These are phyloP conservation scores for Nannochloris sp. DNA, from an alignment of 139 green algal species.

Conservation along the genomic window DNA sequence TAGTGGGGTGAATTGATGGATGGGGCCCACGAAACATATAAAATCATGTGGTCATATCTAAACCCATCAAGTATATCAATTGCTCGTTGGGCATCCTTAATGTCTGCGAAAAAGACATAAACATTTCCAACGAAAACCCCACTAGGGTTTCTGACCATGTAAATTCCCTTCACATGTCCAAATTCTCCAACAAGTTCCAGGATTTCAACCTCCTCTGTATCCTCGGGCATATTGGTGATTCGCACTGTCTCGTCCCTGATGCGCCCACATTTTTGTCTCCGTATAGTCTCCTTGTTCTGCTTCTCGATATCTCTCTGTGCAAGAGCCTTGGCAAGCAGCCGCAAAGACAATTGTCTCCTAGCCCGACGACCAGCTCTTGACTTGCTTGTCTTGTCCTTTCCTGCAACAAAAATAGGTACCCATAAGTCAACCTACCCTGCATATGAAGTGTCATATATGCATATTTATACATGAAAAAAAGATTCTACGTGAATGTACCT, in stretches of 20 bases:
- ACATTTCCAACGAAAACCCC: constrained; percentile 86
- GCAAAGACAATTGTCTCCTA: not conserved
- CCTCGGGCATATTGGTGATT: constrained; percentile 95
- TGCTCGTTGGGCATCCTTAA: constrained; percentile 76
- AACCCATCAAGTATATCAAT: constrained; percentile 89
- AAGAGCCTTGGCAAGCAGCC: too few species aligned
- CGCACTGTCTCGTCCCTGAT: constrained; percentile 82
- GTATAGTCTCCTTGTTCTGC: constrained; percentile 17
- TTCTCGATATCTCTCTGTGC: constrained; percentile 26
- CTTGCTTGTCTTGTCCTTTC: not conserved
- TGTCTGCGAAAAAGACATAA: constrained; percentile 92
- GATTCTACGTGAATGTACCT: too few species aligned
- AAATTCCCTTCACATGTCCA: constrained; percentile 82
- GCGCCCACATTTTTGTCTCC: constrained; percentile 15
- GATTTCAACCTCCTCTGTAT: constrained; percentile 85
- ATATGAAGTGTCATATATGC: too few species aligned
- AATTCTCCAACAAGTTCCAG: constrained; percentile 92
- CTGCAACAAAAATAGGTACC: too few species aligned
- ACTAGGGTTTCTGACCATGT: constrained; percentile 91
- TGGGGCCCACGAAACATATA: constrained; percentile 85
- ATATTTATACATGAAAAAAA: too few species aligned
- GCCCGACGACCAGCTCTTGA: not conserved
- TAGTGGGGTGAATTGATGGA: constrained; percentile 21
- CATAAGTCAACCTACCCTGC: too few species aligned
- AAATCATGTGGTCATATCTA: constrained; percentile 97